Evolutionary conservation across 805 yeast species (phyloP).

Genomic region (Spathaspora girioi): DNA sequence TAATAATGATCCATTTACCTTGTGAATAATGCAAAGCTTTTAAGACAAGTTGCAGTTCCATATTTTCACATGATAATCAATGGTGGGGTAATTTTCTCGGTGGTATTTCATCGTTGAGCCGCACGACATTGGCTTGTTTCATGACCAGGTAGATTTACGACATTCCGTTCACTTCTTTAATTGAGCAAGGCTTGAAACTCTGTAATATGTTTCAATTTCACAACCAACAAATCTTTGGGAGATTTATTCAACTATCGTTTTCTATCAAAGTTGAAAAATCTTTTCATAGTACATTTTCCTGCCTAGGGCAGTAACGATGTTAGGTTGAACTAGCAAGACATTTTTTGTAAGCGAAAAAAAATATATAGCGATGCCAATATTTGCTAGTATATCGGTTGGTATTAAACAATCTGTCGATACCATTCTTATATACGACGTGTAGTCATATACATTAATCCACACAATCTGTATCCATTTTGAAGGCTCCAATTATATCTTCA

Average conservation of each 20-base stretch:
- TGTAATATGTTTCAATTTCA: too few species aligned
- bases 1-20: not conserved
- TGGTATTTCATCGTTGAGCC: not conserved
- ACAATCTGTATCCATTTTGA: not conserved
- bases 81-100: not conserved
- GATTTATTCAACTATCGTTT: too few species aligned
- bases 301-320: too few species aligned
- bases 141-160: not conserved
- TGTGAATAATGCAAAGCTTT: too few species aligned
- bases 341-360: not conserved
- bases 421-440: not conserved
- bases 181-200: too few species aligned
- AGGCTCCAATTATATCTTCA: not conserved
- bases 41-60: too few species aligned
- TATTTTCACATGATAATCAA: not conserved
- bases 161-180: too few species aligned
- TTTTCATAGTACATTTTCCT: too few species aligned
- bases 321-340: not conserved
- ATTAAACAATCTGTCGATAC: not conserved
- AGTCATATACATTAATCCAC: not conserved
- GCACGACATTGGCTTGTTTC: not conserved
- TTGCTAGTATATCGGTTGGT: not conserved
- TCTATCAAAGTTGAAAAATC: too few species aligned
- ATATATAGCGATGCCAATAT: not conserved
- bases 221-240: too few species aligned